Conservation (phyloP, 768 basidiomycete species). For the Calocybe gangraenosa region DNA sequence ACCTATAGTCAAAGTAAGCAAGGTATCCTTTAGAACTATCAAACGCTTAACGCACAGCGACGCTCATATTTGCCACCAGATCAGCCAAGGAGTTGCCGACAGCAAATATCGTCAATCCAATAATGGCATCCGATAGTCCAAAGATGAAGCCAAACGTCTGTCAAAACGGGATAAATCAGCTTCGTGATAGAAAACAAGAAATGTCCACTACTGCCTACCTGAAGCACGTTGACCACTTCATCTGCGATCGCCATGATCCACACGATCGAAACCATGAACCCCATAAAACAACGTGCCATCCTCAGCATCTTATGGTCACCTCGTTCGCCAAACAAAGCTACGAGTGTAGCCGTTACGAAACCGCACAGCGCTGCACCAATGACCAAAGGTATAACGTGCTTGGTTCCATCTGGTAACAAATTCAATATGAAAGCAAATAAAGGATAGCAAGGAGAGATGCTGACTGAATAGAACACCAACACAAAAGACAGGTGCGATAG, state of each 20-base stretch:
- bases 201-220: constrained; percentile 43
- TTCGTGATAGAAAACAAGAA: background rate
- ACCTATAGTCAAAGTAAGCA: constrained; percentile 33
- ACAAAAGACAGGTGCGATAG: constrained; percentile 77
- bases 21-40: background rate
- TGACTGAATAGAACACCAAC: constrained; percentile 72
- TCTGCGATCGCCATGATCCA: constrained; percentile 99
- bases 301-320: constrained; percentile 55
- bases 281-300: constrained; percentile 80
- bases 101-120: constrained; percentile 95
- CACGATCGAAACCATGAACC: constrained; percentile 85
- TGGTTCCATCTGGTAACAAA: constrained; percentile 36
- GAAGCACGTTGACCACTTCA: constrained; percentile 88
- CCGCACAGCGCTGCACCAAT: constrained; percentile 56
- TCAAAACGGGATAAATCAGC: constrained; percentile 6
- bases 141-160: constrained; percentile 93
- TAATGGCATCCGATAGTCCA: constrained; percentile 94
- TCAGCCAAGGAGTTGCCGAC: constrained; percentile 96
- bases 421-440: background rate
- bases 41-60: constrained; percentile 59
- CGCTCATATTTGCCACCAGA: constrained; percentile 94
- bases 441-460: too few relatives aligned
- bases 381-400: constrained; percentile 45
- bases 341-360: constrained; percentile 45
- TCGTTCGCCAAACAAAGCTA: constrained; percentile 54